Evolutionary conservation across 2,329 filamentous ascomycete genomes (phyloP), one percentile per base, ranked within the genome.

Genomic region (Lachnellula arida): DNA sequence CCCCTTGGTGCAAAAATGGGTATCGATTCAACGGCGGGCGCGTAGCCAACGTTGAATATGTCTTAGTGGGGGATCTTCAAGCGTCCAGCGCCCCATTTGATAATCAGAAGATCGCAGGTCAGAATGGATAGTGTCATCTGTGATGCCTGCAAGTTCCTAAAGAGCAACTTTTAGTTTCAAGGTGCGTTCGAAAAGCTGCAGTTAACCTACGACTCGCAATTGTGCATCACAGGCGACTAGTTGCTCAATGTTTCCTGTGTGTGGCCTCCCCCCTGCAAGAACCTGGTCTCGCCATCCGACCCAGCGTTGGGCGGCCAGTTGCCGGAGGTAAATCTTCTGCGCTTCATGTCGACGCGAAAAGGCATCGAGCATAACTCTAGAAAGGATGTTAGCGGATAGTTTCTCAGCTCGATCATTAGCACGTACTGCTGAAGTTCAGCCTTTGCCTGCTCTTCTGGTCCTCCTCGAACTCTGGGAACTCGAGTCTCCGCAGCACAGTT

Each of bases 291-390:
- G 76, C 67, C 75, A 77, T 57, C 78, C 74, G 56, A 85, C 69
- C 82, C 84, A 86, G 63, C 77, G 72, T 69, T 83, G 80, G 37
- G 81, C 82, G 28, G 81, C 82, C 25, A 73, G 74, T 67, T 86
- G 84, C 35, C 82, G 77, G 56, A 83, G 73, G 62, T 81, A 84
- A 62, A 86, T 86, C 73, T 85, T 86, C 62, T 84, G 82, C 28
- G 74, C 82, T 65, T 85, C 81, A 69, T 86, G 84, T 51, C 84
- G 76, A 63, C 84, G 76, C 8, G 82, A 75, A 63, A 78, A 83
- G 22, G 82, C 81, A 63, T 87, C 84, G 42, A 86, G 74, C 49
- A 79, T 72, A 56, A 85, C 76, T 64, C 82, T 40, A 6, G 4
- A 40, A 32, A 11, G 9, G 9, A 12, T 84, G 40, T 28, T 49